These are phyloP conservation scores for Sungouiozyma ichnusensis DNA, from an alignment of 805 yeast genomes.

Conservation along the genomic window DNA sequence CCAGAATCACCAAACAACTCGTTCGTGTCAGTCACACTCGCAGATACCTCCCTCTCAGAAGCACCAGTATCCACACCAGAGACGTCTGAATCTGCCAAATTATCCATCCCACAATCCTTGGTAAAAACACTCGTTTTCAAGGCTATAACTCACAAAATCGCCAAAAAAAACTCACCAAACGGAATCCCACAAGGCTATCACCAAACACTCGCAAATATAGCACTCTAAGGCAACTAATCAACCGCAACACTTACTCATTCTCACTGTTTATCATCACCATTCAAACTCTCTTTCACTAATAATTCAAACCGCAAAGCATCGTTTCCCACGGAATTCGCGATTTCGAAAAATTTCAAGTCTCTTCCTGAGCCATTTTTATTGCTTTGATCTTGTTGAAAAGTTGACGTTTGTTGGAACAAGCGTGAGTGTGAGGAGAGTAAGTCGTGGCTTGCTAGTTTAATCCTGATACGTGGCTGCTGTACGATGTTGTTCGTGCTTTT, in stretches of 20 bases:
- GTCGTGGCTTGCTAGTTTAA: background rate
- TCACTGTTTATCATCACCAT: background rate
- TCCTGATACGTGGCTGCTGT: background rate
- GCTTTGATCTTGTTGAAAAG: too few relatives aligned
- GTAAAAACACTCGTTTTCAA: background rate
- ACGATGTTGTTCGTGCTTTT: background rate
- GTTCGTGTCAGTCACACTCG: background rate
- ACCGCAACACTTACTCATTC: too few relatives aligned
- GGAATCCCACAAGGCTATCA: background rate
- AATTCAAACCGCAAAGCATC: background rate
- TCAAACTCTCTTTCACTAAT: background rate
- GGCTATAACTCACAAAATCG: too few relatives aligned
- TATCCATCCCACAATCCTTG: background rate
- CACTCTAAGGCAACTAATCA: too few relatives aligned
- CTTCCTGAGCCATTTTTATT: too few relatives aligned
- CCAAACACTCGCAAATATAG: too few relatives aligned
- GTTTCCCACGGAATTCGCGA: background rate
- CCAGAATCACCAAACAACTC: background rate
- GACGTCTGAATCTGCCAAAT: background rate
- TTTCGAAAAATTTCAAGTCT: background rate
- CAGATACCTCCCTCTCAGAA: background rate
- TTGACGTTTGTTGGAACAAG: too few relatives aligned
- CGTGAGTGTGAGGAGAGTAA: background rate
- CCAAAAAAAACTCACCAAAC: background rate
- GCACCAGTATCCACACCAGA: background rate